Conservation (phyloP, 2,329 filamentous ascomycete species). For the Diaporthe citrichinensis region DNA sequence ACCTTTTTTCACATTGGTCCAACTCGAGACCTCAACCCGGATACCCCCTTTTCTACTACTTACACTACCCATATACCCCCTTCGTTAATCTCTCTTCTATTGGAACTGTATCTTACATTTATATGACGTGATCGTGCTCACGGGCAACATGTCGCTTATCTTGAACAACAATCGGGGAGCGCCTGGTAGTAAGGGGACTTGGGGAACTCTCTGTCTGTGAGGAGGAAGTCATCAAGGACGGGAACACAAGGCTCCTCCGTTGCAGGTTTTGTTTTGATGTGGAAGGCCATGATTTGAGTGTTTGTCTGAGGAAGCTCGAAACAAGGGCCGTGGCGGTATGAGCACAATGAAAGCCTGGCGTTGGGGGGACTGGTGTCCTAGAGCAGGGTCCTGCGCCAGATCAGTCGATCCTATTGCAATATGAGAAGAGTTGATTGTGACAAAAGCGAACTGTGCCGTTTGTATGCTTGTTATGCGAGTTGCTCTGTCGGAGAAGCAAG, state of each 20-base stretch:
- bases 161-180: slow-evolving; percentile 1
- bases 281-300: neutral
- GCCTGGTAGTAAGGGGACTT: neutral
- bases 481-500: neutral
- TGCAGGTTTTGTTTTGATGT: neutral
- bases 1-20: slow-evolving; percentile 43
- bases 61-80: slow-evolving; percentile 36
- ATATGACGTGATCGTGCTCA: slow-evolving; percentile 8
- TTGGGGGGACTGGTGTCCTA: slow-evolving; percentile 11
- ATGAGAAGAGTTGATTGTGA: slow-evolving; percentile 25
- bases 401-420: slow-evolving; percentile 19
- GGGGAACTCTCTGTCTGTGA: neutral
- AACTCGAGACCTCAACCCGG: neutral
- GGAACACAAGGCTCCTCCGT: neutral
- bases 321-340: neutral
- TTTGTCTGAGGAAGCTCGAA: neutral
- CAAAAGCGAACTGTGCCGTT: neutral
- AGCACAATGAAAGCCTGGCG: slow-evolving; percentile 16
- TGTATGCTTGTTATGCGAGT: neutral
- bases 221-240: neutral
- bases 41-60: slow-evolving; percentile 37
- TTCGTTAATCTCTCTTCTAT: slow-evolving; percentile 36
- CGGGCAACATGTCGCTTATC: slow-evolving; percentile 12
- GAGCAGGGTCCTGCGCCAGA: neutral
- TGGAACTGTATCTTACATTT: slow-evolving; percentile 33